Conservation (phyloP, 768 basidiomycete species). For the Pulveroboletus ravenelii region DNA sequence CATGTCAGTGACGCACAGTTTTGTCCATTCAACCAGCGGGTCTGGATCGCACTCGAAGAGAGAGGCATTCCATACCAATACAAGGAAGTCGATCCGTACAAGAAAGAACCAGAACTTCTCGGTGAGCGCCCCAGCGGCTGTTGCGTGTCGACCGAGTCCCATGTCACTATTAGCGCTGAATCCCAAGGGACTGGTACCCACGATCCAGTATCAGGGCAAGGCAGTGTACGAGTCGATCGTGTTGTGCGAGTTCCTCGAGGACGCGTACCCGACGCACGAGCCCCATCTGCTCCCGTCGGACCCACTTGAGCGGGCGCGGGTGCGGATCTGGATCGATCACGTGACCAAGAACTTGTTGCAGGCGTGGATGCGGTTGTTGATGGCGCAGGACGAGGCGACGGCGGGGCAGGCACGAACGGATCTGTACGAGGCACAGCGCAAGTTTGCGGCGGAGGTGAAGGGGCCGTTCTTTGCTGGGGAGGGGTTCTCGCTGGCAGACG, state of each 20-base stretch:
- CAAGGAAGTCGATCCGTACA: constrained; percentile 65
- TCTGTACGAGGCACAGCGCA: constrained; percentile 34
- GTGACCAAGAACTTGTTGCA: constrained; percentile 51
- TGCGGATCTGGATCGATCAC: constrained; percentile 56
- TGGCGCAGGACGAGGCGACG: constrained; percentile 35
- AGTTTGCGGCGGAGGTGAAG: constrained; percentile 33
- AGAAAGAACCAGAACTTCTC: constrained; percentile 56
- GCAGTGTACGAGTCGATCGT: constrained; percentile 64
- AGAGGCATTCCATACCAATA: constrained; percentile 64
- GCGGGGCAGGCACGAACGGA: constrained; percentile 35
- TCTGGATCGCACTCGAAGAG: constrained; percentile 67
- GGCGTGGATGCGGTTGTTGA: constrained; percentile 44
- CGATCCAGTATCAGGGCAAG: constrained; percentile 45
- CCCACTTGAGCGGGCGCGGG: constrained; percentile 46
- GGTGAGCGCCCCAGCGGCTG: constrained; percentile 23
- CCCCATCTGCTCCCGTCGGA: constrained; percentile 50
- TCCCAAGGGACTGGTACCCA: constrained; percentile 67
- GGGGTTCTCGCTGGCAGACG: constrained; percentile 49
- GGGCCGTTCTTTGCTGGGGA: constrained; percentile 58
- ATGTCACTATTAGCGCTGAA: constrained; percentile 39
- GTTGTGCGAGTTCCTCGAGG: constrained; percentile 64
- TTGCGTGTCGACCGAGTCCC: too few relatives aligned
- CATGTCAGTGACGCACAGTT: constrained; percentile 28
- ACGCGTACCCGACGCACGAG: constrained; percentile 40
- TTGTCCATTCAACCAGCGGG: constrained; percentile 56